Percentiles rank a stretch among this genome's conserved stretches.
Conservation (phyloP, 2,329 filamentous ascomycete species). For the Ophiostoma perfectum region DNA sequence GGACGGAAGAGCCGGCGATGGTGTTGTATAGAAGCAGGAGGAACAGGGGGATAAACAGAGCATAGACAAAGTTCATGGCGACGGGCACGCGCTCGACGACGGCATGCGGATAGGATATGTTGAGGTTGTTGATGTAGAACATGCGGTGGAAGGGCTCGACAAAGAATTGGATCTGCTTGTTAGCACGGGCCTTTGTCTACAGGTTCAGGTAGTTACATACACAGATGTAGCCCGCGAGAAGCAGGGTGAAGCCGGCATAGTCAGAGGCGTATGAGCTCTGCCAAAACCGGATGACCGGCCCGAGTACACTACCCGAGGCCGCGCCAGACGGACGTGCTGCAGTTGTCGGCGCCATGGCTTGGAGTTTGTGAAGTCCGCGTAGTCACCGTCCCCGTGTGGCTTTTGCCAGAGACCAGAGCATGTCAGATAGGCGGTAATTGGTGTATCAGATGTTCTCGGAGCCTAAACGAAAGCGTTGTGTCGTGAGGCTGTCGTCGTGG, state of each 20-base stretch:
- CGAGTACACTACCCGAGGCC: conserved; percentile 28
- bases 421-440: conserved; percentile 24
- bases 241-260: conserved; percentile 69
- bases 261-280: conserved; percentile 79
- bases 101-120: conserved; percentile 82
- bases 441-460: neutral
- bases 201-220: neutral
- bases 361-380: conserved; percentile 23
- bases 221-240: conserved; percentile 62
- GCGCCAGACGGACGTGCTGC: neutral
- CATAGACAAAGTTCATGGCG: conserved; percentile 75
- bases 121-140: conserved; percentile 81
- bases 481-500: neutral
- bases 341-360: conserved; percentile 36
- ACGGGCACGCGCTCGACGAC: conserved; percentile 77
- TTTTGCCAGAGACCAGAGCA: conserved; percentile 38
- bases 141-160: conserved; percentile 88
- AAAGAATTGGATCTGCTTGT: conserved; percentile 55
- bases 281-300: conserved; percentile 43
- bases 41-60: conserved; percentile 63
- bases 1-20: conserved; percentile 55
- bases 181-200: neutral
- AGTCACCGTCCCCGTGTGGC: conserved; percentile 42
- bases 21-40: conserved; percentile 62
- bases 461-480: neutral